Conservation (phyloP, 441 rosid genomes). For the Dalechampia spathulata region DNA sequence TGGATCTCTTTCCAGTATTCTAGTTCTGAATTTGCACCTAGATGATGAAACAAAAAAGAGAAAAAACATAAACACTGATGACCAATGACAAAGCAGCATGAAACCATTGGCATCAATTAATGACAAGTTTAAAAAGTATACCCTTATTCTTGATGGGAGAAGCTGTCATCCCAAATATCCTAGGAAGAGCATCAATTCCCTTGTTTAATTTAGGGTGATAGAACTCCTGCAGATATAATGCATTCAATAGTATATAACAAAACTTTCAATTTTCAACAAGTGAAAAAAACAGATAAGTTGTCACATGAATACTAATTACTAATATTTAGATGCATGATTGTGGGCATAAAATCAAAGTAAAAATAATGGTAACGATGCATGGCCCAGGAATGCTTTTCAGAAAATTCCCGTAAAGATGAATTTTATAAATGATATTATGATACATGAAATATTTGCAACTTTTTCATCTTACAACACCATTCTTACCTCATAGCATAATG, state of each 20-base stretch:
- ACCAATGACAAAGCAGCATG: no score
- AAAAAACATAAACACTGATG: background rate
- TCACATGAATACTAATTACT: background rate
- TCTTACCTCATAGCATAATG: background rate
- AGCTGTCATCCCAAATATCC: constrained; percentile 95
- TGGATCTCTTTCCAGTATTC: constrained; percentile 47
- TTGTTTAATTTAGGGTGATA: constrained; percentile 44
- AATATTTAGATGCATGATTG: background rate
- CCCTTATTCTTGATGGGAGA: constrained; percentile 85
- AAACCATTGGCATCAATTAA: constrained; percentile 1
- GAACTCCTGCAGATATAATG: constrained; percentile 55
- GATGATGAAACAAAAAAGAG: constrained; percentile 1
- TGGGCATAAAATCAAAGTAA: background rate
- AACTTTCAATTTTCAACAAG: background rate
- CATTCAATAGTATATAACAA: constrained; percentile 9
- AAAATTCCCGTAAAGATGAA: no score
- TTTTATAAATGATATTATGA: background rate
- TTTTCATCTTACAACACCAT: background rate
- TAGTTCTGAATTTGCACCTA: constrained; percentile 37
- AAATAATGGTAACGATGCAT: no score
- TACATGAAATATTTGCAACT: background rate
- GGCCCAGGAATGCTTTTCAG: no score
- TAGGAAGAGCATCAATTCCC: constrained; percentile 43
- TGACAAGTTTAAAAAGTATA: constrained; percentile 14
- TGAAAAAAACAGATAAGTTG: background rate